Conservation (phyloP, 345 rosid species). For the Dovyalis caffra region DNA sequence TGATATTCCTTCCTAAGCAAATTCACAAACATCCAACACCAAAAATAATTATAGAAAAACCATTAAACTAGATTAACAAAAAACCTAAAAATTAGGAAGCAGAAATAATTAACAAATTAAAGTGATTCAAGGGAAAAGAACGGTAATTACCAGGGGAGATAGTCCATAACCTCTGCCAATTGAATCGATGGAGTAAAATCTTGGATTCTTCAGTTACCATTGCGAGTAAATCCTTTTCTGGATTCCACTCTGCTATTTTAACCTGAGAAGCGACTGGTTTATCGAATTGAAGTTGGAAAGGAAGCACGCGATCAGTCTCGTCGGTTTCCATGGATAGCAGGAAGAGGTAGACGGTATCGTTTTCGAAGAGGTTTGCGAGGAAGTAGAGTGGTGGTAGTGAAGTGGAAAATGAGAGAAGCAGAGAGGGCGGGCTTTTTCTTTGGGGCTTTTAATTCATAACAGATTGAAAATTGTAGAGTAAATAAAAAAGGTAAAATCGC, state of each 20-base stretch:
- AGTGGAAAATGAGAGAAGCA: background rate
- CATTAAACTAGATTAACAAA: background rate
- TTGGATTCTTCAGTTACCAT: constrained; percentile 82
- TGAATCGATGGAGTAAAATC: constrained; percentile 72
- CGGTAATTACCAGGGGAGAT: constrained; percentile 53
- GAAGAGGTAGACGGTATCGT: background rate
- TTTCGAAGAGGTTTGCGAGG: background rate
- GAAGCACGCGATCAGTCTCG: constrained; percentile 46
- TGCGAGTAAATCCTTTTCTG: constrained; percentile 80
- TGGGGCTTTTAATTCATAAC: background rate
- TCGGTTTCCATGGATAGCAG: constrained; percentile 59
- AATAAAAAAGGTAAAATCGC: constrained; percentile 23
- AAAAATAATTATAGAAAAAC: background rate
- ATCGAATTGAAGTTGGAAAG: constrained; percentile 87
- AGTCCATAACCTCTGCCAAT: constrained; percentile 94
- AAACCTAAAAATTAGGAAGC: background rate
- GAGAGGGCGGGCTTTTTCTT: background rate
- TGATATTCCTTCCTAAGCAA: constrained; percentile 51
- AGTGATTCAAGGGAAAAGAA: background rate
- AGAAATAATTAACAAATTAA: too few species aligned
- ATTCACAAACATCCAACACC: background rate
- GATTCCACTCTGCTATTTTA: constrained; percentile 79
- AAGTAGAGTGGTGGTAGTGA: background rate
- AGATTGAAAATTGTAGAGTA: too few species aligned
- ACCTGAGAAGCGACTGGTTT: constrained; percentile 84